Evolutionary conservation across 2,329 filamentous ascomycete genomes (phyloP).

Genomic region (Cercospora canescens): DNA sequence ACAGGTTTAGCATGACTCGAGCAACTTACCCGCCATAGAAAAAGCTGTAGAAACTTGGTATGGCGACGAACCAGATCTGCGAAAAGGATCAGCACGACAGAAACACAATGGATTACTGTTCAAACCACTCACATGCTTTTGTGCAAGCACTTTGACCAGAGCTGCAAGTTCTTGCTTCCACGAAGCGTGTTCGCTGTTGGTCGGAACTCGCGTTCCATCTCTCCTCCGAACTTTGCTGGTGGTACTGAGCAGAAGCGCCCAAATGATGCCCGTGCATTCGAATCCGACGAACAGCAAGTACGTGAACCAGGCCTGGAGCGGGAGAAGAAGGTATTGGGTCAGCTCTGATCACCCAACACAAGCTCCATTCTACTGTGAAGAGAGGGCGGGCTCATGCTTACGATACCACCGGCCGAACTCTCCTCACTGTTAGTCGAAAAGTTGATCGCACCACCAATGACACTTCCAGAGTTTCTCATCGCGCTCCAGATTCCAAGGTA

Average conservation of each 20-base stretch:
- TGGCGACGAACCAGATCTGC: slow-evolving; percentile 37
- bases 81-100: neutral
- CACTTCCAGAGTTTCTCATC: slow-evolving; percentile 37
- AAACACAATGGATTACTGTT: too few relatives aligned
- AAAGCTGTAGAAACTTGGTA: slow-evolving; percentile 42
- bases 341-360: neutral
- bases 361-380: neutral
- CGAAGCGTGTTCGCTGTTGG: slow-evolving; percentile 11
- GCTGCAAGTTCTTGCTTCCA: slow-evolving; percentile 29
- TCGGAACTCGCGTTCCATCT: slow-evolving; percentile 29
- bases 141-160: slow-evolving; percentile 25
- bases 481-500: slow-evolving; percentile 35
- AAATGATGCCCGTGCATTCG: slow-evolving; percentile 33
- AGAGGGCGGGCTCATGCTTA: neutral
- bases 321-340: neutral
- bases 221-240: slow-evolving; percentile 30
- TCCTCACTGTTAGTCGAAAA: slow-evolving; percentile 32
- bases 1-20: too few relatives aligned
- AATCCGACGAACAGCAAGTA: slow-evolving; percentile 37
- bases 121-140: slow-evolving; percentile 29
- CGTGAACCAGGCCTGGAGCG: slow-evolving; percentile 27
- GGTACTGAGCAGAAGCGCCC: slow-evolving; percentile 32
- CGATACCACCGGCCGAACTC: slow-evolving; percentile 31
- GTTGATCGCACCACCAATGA: slow-evolving; percentile 39
- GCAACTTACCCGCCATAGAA: slow-evolving; percentile 37